These are phyloP conservation scores for Gracilaria vermiculophylla DNA, from an alignment of 23 red algal species.

Conservation along the genomic window DNA sequence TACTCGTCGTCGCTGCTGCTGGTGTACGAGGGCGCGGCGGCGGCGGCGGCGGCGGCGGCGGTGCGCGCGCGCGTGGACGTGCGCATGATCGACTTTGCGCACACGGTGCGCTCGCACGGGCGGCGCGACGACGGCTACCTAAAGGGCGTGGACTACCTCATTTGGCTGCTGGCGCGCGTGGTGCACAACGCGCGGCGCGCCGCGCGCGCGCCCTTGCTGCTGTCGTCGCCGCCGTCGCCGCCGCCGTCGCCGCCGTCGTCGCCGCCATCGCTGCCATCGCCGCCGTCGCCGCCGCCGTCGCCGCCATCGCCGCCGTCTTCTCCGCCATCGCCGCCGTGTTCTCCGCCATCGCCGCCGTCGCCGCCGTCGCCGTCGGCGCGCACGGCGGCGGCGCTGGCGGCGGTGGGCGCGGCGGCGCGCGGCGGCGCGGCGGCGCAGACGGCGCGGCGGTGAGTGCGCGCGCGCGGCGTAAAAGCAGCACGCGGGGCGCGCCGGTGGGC, in stretches of 20 bases:
- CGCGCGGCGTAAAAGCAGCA: too few species aligned
- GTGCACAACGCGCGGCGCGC: background rate
- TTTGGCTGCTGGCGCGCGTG: background rate
- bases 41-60: background rate
- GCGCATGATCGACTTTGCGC: conserved; percentile 99
- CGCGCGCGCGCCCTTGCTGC: background rate
- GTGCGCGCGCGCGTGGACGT: conserved; percentile 35
- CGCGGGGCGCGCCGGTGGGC: too few species aligned
- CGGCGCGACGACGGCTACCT: conserved; percentile 54
- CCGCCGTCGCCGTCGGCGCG: too few species aligned
- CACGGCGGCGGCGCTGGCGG: too few species aligned
- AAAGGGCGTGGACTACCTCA: conserved; percentile 34
- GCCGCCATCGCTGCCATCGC: background rate
- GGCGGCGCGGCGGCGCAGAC: too few species aligned
- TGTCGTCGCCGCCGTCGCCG: background rate
- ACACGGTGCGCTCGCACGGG: conserved; percentile 57
- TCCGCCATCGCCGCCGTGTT: background rate
- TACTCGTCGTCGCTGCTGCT: conserved; percentile 91
- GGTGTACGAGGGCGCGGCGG: conserved; percentile 88
- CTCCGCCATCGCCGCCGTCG: background rate
- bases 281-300: conserved; percentile 12
- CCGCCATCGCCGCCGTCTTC: background rate
- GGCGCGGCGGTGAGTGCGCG: too few species aligned
- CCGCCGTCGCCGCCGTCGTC: background rate
- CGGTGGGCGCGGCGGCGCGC: too few species aligned